Conservation (phyloP, 1,284 basidiomycete genomes). For the Inonotus obliquus region DNA sequence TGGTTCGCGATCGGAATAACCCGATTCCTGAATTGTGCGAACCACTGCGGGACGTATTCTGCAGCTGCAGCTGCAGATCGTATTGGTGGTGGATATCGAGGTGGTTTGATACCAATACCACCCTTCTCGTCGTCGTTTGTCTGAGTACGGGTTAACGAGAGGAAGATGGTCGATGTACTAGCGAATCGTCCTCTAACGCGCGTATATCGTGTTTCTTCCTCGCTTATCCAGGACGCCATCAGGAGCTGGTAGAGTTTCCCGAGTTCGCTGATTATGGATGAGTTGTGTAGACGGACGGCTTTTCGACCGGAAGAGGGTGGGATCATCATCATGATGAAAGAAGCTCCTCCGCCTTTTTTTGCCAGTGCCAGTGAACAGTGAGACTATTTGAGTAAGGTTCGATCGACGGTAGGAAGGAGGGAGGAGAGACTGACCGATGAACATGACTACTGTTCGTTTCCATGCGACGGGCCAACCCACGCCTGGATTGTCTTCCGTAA, state of each 20-base stretch:
- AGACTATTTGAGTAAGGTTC: too few species aligned
- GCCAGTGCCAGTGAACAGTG: not conserved
- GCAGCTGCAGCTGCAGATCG: slow-evolving; percentile 37
- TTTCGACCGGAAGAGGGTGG: slow-evolving; percentile 45
- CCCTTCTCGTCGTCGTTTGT: slow-evolving; percentile 8
- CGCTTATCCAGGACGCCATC: slow-evolving; percentile 40
- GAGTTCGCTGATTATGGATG: slow-evolving; percentile 35
- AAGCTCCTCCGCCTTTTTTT: slow-evolving; percentile 37
- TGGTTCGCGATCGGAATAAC: slow-evolving; percentile 31
- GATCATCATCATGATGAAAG: slow-evolving; percentile 45
- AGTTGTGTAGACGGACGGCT: slow-evolving; percentile 43
- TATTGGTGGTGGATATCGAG: slow-evolving; percentile 25
- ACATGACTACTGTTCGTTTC: slow-evolving; percentile 41
- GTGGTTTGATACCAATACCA: not conserved
- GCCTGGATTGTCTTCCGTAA: slow-evolving; percentile 43
- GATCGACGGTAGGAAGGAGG: not conserved
- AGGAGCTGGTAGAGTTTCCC: slow-evolving; percentile 39
- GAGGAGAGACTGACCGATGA: slow-evolving; percentile 34
- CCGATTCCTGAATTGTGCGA: slow-evolving; percentile 17
- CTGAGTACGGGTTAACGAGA: not conserved
- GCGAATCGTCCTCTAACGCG: not conserved
- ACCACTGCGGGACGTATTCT: slow-evolving; percentile 22
- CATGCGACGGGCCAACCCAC: slow-evolving; percentile 51
- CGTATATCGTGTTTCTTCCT: slow-evolving; percentile 12
- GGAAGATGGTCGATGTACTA: not conserved